Evolutionary conservation across 768 basidiomycete species (phyloP), one percentile per base, ranked within the genome.

Genomic region (Pleurotus giganteus): DNA sequence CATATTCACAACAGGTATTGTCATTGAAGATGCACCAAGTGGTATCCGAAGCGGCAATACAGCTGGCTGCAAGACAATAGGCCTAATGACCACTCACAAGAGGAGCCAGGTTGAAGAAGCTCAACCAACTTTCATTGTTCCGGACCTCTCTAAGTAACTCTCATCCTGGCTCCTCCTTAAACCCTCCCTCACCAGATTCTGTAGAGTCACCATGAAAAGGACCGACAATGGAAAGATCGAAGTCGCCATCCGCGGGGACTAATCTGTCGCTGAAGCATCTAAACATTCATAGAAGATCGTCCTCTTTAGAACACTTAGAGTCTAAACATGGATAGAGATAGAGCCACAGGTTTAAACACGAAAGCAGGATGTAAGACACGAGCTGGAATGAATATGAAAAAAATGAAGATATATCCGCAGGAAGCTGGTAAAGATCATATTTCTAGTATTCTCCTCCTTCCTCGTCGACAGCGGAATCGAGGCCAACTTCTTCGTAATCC

Each of bases 21-120:
- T 97, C 13, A 81, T 98, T 28, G 94, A 96, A 66, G 96, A 98
- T 71, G 91, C 95, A 2, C 94, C 94, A 1, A 83, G 83, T 13
- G 95, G 94, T 17, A 77, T 98, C 61, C 74, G 74, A 36, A 89
- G 92, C 56, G 94, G 94, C 9, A 74, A 81, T 42, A 81, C 86
- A 0, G 91, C 93, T 4, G 94, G 96, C 12, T 87, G 89, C 67
- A 89, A 80, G 65, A 93, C 91, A 0, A 74, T 98, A 45, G 96
- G 83, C 1, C 71, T 97, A 26, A 75, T 91, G 56, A 98, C 95
- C 1, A 85, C 87, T 4, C 94, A 96, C 68, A 77, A 78, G 23
- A 75, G 82, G 47, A 81, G 84, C 55, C 81, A 86, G 60, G 74
- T 98, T 58, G 74, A 85, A 58, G 84, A 76, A 5, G 80, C 81